These are phyloP conservation scores for Saccharomycopsis selenospora DNA, from an alignment of 805 yeast genomes.

Conservation along the genomic window DNA sequence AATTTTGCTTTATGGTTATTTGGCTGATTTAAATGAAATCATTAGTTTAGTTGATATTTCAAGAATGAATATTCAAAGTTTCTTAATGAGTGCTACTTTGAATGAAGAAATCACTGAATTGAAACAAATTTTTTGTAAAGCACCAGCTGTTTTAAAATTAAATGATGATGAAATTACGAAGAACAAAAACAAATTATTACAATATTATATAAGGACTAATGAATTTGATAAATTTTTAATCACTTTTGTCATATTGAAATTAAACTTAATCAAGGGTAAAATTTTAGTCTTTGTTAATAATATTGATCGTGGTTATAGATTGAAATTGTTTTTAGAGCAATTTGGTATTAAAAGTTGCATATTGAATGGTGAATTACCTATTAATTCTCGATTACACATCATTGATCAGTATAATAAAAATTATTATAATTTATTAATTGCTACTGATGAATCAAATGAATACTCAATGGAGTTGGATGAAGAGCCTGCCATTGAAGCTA, in stretches of 20 bases:
- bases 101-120: slow-evolving; percentile 76
- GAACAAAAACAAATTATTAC: slow-evolving; percentile 57
- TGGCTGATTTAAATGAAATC: slow-evolving; percentile 67
- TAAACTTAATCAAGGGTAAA: slow-evolving; percentile 83
- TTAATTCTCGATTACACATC: slow-evolving; percentile 87
- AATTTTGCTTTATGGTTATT: slow-evolving; percentile 81
- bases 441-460: slow-evolving; percentile 84
- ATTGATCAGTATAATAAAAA: slow-evolving; percentile 93
- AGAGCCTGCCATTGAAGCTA: slow-evolving; percentile 22
- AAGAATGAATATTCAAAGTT: slow-evolving; percentile 57
- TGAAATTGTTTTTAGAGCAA: slow-evolving; percentile 86
- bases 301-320: slow-evolving; percentile 90
- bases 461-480: slow-evolving; percentile 45
- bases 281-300: slow-evolving; percentile 86
- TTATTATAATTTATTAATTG: slow-evolving; percentile 79
- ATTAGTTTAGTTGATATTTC: slow-evolving; percentile 56
- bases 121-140: slow-evolving; percentile 70
- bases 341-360: slow-evolving; percentile 88
- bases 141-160: slow-evolving; percentile 73
- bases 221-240: slow-evolving; percentile 90
- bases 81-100: slow-evolving; percentile 93
- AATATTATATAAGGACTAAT: slow-evolving; percentile 76
- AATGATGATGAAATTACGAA: slow-evolving; percentile 57
- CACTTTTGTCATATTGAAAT: slow-evolving; percentile 86
- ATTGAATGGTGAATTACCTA: slow-evolving; percentile 85